phyloP scores from a whole-genome alignment of 805 yeast species.

The Yamadazyma paraphyllophila region DNA sequence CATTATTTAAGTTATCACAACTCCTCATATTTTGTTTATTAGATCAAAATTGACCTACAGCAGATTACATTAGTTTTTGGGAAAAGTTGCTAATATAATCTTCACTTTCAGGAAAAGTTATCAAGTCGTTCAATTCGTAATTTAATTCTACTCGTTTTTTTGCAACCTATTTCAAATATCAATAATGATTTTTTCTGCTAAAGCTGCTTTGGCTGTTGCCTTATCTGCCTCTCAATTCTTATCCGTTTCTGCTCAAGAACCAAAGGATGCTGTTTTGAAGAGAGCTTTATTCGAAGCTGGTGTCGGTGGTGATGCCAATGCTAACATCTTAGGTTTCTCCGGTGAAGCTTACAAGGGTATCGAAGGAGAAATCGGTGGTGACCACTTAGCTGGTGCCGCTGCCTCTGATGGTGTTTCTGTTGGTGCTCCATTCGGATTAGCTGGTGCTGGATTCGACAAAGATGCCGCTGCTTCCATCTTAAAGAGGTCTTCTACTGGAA shows the following conservation, averaged over 20 bases:
- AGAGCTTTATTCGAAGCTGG: slow-evolving; percentile 13
- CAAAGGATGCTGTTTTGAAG: slow-evolving; percentile 9
- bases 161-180: slow-evolving; percentile 1
- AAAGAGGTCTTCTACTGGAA: slow-evolving; percentile 11
- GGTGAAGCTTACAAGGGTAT: slow-evolving; percentile 10
- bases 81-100: slow-evolving; percentile 8
- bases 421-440: slow-evolving; percentile 7
- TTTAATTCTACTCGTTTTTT: slow-evolving; percentile 1
- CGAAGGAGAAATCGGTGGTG: slow-evolving; percentile 14
- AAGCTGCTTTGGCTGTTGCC: slow-evolving; percentile 21
- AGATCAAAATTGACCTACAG: background rate
- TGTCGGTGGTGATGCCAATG: slow-evolving; percentile 11
- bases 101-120: slow-evolving; percentile 8
- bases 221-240: slow-evolving; percentile 20
- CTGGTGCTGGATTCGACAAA: slow-evolving; percentile 3
- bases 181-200: slow-evolving; percentile 4
- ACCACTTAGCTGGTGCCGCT: slow-evolving; percentile 15
- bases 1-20: background rate
- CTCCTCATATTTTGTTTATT: background rate
- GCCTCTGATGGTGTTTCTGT: slow-evolving; percentile 9
- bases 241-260: slow-evolving; percentile 12
- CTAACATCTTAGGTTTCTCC: slow-evolving; percentile 8
- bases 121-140: slow-evolving; percentile 2
- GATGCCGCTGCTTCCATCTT: slow-evolving; percentile 9
- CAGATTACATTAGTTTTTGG: slow-evolving; percentile 8